These are phyloP conservation scores for Rhynchosporium agropyri DNA, from an alignment of 2,329 filamentous ascomycete species.

Conservation along the genomic window DNA sequence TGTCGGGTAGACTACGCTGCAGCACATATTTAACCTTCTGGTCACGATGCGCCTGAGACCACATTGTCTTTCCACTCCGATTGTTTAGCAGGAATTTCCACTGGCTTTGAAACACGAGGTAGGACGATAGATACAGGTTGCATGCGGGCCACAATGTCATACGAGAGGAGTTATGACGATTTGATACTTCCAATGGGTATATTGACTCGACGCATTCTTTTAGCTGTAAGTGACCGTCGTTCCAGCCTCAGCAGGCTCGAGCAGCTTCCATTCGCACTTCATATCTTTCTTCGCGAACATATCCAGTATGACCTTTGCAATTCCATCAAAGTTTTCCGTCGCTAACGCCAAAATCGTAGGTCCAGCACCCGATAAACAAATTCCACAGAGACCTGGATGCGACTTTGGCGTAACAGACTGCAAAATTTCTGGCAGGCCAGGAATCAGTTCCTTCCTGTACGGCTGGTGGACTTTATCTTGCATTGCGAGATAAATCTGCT, in stretches of 20 bases:
- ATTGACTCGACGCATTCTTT: slow-evolving; percentile 6
- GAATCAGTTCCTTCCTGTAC: slow-evolving; percentile 89
- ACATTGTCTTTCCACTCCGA: too few relatives aligned
- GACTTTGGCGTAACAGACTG: slow-evolving; percentile 86
- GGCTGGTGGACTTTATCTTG: slow-evolving; percentile 98
- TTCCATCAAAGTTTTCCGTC: slow-evolving; percentile 84
- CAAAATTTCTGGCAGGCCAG: slow-evolving; percentile 87
- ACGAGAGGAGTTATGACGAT: neutral
- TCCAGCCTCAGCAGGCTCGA: slow-evolving; percentile 80
- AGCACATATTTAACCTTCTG: too few relatives aligned
- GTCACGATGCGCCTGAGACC: too few relatives aligned
- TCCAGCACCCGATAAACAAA: slow-evolving; percentile 92
- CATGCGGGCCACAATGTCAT: neutral
- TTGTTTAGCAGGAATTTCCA: too few relatives aligned
- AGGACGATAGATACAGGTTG: neutral
- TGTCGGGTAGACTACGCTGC: too few relatives aligned
- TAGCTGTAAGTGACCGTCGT: slow-evolving; percentile 40
- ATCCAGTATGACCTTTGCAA: slow-evolving; percentile 76
- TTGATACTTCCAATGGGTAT: neutral
- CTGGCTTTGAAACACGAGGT: too few relatives aligned
- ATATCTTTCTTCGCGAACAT: slow-evolving; percentile 75
- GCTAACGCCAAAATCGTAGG: slow-evolving; percentile 94
- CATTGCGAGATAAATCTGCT: slow-evolving; percentile 97
- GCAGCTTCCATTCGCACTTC: slow-evolving; percentile 80
- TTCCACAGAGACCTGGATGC: slow-evolving; percentile 86